Base-by-base conservation (phyloP, 2,329 filamentous ascomycete genomes). In the Trichoderma sp. region DNA sequence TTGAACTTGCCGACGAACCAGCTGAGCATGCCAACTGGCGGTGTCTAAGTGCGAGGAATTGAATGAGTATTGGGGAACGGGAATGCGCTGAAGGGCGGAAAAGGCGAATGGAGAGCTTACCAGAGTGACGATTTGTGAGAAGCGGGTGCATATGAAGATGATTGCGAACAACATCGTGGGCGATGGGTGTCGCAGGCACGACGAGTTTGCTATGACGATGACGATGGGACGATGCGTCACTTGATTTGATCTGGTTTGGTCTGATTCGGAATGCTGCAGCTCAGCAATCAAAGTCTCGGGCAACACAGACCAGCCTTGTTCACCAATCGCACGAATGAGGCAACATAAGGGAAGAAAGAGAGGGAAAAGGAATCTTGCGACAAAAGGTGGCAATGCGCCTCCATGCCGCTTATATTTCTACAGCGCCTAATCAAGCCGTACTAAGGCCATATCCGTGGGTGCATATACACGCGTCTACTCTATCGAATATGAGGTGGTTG, bases 1-100 rank as follows among this genome's bases (percentile, higher is more conserved):
- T 85, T 82, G 78, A 86, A 90, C 71, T 83, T 82, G 77, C 89
- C 78, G 71, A 90, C 85, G 75, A 90, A 90, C 81, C 84, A 90
- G 73, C 86, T 84, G 64, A 90, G 84, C 85, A 90, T 89, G 78
- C 88, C 88, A 77, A 90, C 83, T 27, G 81, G 84, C 52, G 87
- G 87, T 75, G 89, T 89, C 88, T 90, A 71, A 4, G 12, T 13
- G 15, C 1, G 8, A 7, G 45, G 58, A 48, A 2, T 7, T 9
- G 37, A n/a, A 42, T 53, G 6, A 64, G 35, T 32, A 42, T 42
- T 42, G 2, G 17, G 9, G 17, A 19, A 5, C 2, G 27, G 50
- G 50, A 39, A 17, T 15, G n/a, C n/a, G 27, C 17, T 25, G 19
- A n/a, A 45, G 9, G 35, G 12, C 10, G 7, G 19, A 45, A 56